phyloP scores from a whole-genome alignment of 306 rosid species.

The Crataegus laevigata region DNA sequence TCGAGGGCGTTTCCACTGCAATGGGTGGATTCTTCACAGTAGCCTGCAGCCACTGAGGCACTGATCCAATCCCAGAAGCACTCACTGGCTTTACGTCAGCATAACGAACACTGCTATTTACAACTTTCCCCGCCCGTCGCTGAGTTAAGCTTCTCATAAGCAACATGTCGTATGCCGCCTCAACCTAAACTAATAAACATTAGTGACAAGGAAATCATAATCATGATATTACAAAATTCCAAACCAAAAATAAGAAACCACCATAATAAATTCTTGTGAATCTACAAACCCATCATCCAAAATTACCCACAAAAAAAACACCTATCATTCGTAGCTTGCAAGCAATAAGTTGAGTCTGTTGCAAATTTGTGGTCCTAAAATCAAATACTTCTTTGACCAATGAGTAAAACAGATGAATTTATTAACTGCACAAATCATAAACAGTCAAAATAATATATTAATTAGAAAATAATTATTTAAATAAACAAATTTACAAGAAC shows the following conservation, averaged over 20 bases:
- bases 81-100: constrained; percentile 89
- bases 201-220: constrained; percentile 1
- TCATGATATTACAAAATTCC: not conserved
- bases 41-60: constrained; percentile 78
- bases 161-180: constrained; percentile 97
- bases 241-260: not conserved
- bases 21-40: constrained; percentile 54
- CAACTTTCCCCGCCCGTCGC: constrained; percentile 89
- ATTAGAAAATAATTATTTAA: not conserved
- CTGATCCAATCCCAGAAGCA: constrained; percentile 42
- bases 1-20: constrained; percentile 69
- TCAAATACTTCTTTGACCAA: not conserved
- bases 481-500: not conserved
- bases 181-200: constrained; percentile 44
- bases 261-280: not conserved
- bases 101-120: constrained; percentile 61
- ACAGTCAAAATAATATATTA: not conserved
- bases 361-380: not conserved
- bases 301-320: not conserved
- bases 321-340: not conserved
- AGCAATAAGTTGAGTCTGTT: not conserved
- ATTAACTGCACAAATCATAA: not conserved
- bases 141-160: constrained; percentile 92
- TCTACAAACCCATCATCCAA: not conserved
- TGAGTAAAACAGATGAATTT: not conserved